Base-by-base conservation (phyloP, 1,284 basidiomycete genomes). In the Anthracocystis walkeri region DNA sequence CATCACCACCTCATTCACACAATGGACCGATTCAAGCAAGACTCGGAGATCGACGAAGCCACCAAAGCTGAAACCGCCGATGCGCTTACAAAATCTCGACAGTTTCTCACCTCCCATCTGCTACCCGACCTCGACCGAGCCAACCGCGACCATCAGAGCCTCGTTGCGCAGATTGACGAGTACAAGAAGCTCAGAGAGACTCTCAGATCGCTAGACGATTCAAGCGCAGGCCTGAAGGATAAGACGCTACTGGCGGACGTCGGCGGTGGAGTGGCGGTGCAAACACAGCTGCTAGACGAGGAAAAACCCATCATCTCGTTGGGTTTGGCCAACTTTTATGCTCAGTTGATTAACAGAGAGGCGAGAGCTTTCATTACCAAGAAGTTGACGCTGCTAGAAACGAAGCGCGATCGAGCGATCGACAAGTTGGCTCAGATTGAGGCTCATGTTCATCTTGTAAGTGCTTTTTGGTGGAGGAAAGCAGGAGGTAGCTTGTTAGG, bases 401-500 rank as follows among this genome's bases (percentile, higher is more conserved):
- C 58, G 59, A 77, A 69, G 54, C 54, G 64, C 5, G 75, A 74
- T 21, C 45, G 62, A 42, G 71, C 70, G 35, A 58, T 70, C 21
- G 75, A 77, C 45, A 70, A 74, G 56, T 50, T 77, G 2, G 70
- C 75, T 2, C 64, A 77, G 58, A 77, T 77, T 45, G 75, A 77
- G 29, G 75, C 75, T 14, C 75, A 77, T 25, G 64, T 77, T 16
- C 75, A 77, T 44, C 65, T 77, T 10, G 72, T 71, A 63, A 42
- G 65, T 66, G 23, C 35, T 33, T 7, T 33, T 33, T 2, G 3
- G 35, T 16, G 2, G 14, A 38, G 4, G 29, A 16, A 16, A 38
- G 35, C n/a, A 3, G 29, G 45, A 20, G 2, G 31, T 33, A 2
- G 14, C 16, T 31, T 11, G 51, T 14, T 38, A 21, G 1, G 16